Base-by-base conservation (phyloP, 2,329 filamentous ascomycete species). In the Colletotrichum limetticola region DNA sequence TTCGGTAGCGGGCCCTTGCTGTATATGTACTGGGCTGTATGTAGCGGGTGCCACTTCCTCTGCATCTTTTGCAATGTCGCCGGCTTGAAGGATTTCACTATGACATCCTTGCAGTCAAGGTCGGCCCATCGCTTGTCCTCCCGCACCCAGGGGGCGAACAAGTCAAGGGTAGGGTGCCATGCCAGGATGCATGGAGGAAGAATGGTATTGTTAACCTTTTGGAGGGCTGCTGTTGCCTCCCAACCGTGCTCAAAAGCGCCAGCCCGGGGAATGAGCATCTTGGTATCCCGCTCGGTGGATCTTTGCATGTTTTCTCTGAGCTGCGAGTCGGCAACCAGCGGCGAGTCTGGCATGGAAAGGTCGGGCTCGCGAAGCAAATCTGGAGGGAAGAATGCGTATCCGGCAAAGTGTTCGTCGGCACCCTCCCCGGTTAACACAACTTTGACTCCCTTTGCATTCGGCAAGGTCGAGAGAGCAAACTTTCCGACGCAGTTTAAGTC, bases 401-500 rank as follows among this genome's bases (percentile, higher is more conserved):
- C 88, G 3, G 81, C 85, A 75, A 90, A 90, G 62, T 86, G 82
- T 79, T 90, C 88, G 69, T 90, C 88, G 5, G 86, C 79, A 1
- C 87, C 87, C 74, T 89, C 86, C 9, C 84, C 83, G 0, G 87
- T 89, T 6, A 91, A 77, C 3, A 90, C 85, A 2, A 90, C 88
- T 71, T 88, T 89, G 77, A 86, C 83, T 3, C 86, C 87, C 2
- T 83, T 78, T 46, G 86, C 80, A 7, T 79, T 82, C 0, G 86
- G 82, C 0, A 86, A 75, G 24, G 83, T 81, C 0, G 86, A 86
- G 1, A 90, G 80, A 8, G 84, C 83, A 68, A 84, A 86, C 66
- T 88, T 88, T 19, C 83, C 87, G 16, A 90, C 83, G 35, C 79
- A 84, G 75, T 89, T 89, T 19, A 90, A 82, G 75, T 90, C 87